A percentile compares a stretch with the other conserved stretches of the same genome.
phyloP scores from a whole-genome alignment of 345 rosid species.

The Kernera saxatilis region DNA sequence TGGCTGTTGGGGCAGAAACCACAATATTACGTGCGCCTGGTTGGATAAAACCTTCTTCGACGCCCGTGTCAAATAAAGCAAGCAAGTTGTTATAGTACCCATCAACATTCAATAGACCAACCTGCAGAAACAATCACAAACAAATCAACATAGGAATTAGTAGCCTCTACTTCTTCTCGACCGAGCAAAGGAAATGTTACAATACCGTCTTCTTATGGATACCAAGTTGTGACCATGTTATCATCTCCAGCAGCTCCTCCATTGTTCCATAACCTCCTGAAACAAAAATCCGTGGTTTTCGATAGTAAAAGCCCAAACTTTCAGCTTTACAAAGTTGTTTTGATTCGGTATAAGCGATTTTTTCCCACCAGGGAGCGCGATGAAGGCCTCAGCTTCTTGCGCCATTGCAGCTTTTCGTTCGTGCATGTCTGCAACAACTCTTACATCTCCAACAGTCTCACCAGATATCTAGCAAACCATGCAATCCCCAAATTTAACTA shows the following conservation, averaged over 20 bases:
- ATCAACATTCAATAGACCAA: slow-evolving; percentile 90
- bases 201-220: slow-evolving; percentile 85
- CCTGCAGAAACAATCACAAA: slow-evolving; percentile 37
- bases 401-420: slow-evolving; percentile 98
- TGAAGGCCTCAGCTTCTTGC: slow-evolving; percentile 86
- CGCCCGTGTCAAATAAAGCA: slow-evolving; percentile 80
- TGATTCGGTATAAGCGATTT: slow-evolving; percentile 2
- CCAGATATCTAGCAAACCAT: slow-evolving; percentile 70
- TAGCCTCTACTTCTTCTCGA: not conserved
- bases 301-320: not conserved
- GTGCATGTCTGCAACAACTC: slow-evolving; percentile 84
- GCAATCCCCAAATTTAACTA: not conserved
- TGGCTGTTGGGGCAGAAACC: slow-evolving; percentile 81
- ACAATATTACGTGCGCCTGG: slow-evolving; percentile 74
- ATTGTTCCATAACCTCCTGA: slow-evolving; percentile 96
- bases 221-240: slow-evolving; percentile 97
- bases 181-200: not conserved
- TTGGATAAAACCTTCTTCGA: slow-evolving; percentile 91
- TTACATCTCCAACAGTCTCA: slow-evolving; percentile 77
- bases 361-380: slow-evolving; percentile 95
- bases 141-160: not conserved
- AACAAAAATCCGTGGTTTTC: not conserved
- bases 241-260: slow-evolving; percentile 96
- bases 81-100: slow-evolving; percentile 85
- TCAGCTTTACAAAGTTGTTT: not conserved